Base-by-base conservation (phyloP, 345 rosid species). In the Citrus glauca region DNA sequence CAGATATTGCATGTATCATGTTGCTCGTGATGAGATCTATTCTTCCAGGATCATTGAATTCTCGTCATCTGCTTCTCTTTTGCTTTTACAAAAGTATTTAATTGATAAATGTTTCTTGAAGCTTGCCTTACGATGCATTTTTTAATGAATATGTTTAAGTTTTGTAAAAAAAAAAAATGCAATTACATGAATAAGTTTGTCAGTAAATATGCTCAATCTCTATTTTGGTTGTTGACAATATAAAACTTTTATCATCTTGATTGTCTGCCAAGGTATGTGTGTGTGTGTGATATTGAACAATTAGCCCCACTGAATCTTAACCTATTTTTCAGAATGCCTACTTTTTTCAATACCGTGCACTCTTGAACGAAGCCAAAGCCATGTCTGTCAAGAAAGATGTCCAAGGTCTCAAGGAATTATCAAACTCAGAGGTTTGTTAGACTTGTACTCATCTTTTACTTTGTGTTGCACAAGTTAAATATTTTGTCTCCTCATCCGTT, bases 341-440 rank as follows among this genome's bases (percentile, higher is more conserved):
- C 64, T 90, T 77, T 76, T 84, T 77, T 81, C 88, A 84, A 77
- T 78, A 79, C 66, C 94, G 94, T 53, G 73, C 63, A 25, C 70
- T 88, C 75, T 57, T 90, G 84, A 86, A 80, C 77, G 77, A 89
- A 79, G 95, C 91, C 73, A 92, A 80, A 78, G 89, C 84, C 9
- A 88, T 91, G 78, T 93, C 97, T 85, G 80, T 84, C 19, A 83
- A 85, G 78, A 91, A 86, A 84, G 85, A 94, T 70, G 71, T 92
- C 33, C 48, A 69, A 24, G 89, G 89, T 80, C 92, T 94, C 32
- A 85, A 86, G 84, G 88, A 90, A 14, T 88, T 91, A 30, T 76
- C 87, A 1, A 77, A 72, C 11, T 69, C 76, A 19, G 92, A 89
- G 95, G 93, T 93, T 71, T 72, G 87, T 40, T 78, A 40, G 32